Evolutionary conservation across 768 basidiomycete genomes (phyloP), one percentile per base, ranked within the genome.

Genomic region (Harrya chromipes): DNA sequence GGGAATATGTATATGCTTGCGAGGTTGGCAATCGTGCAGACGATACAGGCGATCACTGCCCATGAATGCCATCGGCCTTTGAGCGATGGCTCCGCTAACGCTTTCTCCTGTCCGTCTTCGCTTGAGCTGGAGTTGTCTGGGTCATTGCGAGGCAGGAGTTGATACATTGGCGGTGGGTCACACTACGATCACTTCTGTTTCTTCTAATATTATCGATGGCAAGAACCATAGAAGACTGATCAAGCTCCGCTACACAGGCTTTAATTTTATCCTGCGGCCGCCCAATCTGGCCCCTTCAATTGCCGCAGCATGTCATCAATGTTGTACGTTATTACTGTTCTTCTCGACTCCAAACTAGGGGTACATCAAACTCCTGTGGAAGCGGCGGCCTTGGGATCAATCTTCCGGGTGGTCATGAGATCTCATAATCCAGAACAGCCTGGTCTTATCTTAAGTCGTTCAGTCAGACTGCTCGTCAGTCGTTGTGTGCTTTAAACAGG

Each of bases 21-120:
- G 24, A 50, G 38, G 33, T 50, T 50, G 31, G 43, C 43, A 14
- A 45, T 27, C 19, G 43, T 50, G 31, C 43, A 50, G 49, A 45
- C 24, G 14, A 50, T 21, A 23, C 49, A 50, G 24, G 19, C 39
- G 26, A 50, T 29, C 33, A 50, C 14, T n/a, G 23, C 24, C 46
- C 46, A 44, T 4, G 41, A 36, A 49, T 53, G 34, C 20, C 24
- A 26, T 11, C 37, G 29, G 27, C 2, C 23, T 38, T n/a, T 29
- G 38, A 7, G 12, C 5, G 43, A 26, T 23, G 38, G 29, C 7
- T 26, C 19, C 17, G 19, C 27, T 12, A 42, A 27, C 14, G 23
- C 14, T 27, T 48, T n/a, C 13, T 17, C 17, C 20, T 26, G 42
- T 16, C 34, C 11, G 38, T 50, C 43, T 23, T 50, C 49, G 3